phyloP scores from a whole-genome alignment of 2,329 filamentous ascomycete species.

The Phyllosticta capitalensis region DNA sequence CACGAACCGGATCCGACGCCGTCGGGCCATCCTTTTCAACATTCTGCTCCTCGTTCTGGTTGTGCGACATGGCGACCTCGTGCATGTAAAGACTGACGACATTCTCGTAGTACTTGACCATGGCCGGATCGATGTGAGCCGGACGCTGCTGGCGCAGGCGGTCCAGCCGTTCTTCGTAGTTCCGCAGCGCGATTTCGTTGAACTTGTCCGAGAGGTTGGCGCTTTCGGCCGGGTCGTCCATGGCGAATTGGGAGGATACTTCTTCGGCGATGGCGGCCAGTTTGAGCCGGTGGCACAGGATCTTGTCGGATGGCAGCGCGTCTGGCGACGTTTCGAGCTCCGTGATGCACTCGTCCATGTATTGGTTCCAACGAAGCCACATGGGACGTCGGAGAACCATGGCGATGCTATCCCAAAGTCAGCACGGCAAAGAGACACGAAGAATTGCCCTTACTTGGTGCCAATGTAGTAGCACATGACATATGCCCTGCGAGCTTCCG shows the following conservation, averaged over 20 bases:
- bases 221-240: slow-evolving; percentile 43
- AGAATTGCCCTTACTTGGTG: slow-evolving; percentile 34
- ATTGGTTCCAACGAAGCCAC: slow-evolving; percentile 51
- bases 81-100: slow-evolving; percentile 41
- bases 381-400: slow-evolving; percentile 51
- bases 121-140: slow-evolving; percentile 26
- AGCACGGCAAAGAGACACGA: background rate
- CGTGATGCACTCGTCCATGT: slow-evolving; percentile 53
- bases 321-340: slow-evolving; percentile 48
- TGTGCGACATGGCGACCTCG: slow-evolving; percentile 41
- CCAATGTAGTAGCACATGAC: slow-evolving; percentile 50
- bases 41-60: slow-evolving; percentile 30
- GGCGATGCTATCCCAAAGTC: slow-evolving; percentile 35
- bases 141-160: background rate
- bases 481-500: slow-evolving; percentile 51
- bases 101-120: slow-evolving; percentile 36
- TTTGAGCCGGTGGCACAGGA: slow-evolving; percentile 48
- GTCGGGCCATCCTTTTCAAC: slow-evolving; percentile 23
- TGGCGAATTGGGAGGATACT: slow-evolving; percentile 46
- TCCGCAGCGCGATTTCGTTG: slow-evolving; percentile 4
- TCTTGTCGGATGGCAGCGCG: slow-evolving; percentile 46
- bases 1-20: slow-evolving; percentile 37
- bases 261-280: slow-evolving; percentile 50
- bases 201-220: slow-evolving; percentile 42
- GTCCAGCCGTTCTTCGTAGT: slow-evolving; percentile 4